Base-by-base conservation (phyloP, 768 basidiomycete genomes). In the Russula griseocarnosa region DNA sequence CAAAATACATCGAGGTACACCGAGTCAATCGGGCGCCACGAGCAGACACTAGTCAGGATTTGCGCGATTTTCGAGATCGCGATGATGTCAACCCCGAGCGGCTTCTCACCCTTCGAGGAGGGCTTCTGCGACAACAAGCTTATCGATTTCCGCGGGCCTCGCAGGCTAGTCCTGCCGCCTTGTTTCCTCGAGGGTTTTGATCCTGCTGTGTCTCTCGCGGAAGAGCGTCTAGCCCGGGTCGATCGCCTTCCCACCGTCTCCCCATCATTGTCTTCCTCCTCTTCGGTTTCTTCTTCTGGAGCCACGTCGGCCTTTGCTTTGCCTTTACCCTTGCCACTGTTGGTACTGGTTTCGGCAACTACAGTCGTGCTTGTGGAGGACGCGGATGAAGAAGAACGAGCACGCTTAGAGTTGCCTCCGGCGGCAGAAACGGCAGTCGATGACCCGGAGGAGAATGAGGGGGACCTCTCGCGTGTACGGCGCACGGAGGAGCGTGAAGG, bases 381-480 rank as follows among this genome's bases (percentile, higher is more conserved):
- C 14, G 57, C 59, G 22, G 68, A 67, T 2, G 66, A 67, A 47
- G 67, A 66, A 8, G 68, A 67, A 42, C 68, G 68, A 20, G 57
- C 66, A 28, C 68, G 66, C 28, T 58, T 64, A 26, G 58, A 28
- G 18, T 60, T 57, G 26, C 46, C 32, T 14, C 59, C 66, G 2
- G 58, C 46, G 30, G 67, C 60, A 7, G 68, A 67, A 16, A 59
- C 58, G n/a, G 66, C 66, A 9, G 66, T 64, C 5, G 68, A 67
- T 16, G 65, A 66, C 7, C 61, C 66, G 4, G 68, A 67, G 60
- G 62, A 51, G 62, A 67, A 52, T 26, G 62, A 60, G 2, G 60
- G 59, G 1, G 66, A 53, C 55, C 68, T 51, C 38, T 59, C 53
- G 38, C 53, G 62, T 26, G 51, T 8, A 22, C 46, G 60, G 60